Evolutionary conservation across 257 asterid genomes (phyloP), one percentile per base, ranked within the genome.

Genomic region (Verbascum thapsus): DNA sequence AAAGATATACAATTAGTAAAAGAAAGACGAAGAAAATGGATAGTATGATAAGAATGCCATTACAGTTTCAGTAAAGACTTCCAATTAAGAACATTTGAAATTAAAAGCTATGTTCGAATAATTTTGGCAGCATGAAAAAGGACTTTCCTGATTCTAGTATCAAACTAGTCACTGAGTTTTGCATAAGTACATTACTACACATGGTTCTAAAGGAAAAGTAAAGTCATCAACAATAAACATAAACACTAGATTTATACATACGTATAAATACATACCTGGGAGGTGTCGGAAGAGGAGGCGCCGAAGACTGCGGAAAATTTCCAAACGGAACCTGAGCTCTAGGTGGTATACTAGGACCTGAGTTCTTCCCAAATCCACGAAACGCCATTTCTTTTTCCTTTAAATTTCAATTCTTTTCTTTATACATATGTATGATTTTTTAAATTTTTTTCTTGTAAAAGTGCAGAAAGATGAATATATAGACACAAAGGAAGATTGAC

Each of bases 311-410:
- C n/a, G n/a, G n/a, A n/a, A 76, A 58, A 56, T 61, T 62, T 3
- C 53, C 77, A 37, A 64, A 55, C 15, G 87, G 81, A 64, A 39
- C 50, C 71, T 71, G 85, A 26, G 72, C 58, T 61, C 51, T 52
- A 7, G 79, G 71, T 43, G 61, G 68, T 10, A 42, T 61, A 18
- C 68, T 52, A 49, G 96, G 96, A 22, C 95, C 95, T n/a, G 88
- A 76, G 66, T 67, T 61, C 81, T 83, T 86, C 67, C 94, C 90
- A 40, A 88, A 86, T 26, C 86, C 91, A 42, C 65, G 9, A 59
- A 57, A 76, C 26, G 72, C 73, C 90, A 85, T 88, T 49, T 11
- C 15, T 19, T 52, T 35, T 15, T 17, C 6, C 11, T 20, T 6
- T 1, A n/a, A 41, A 10, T 48, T 41, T 67, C 68, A 70, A 67